phyloP scores from a whole-genome alignment of 2,329 filamentous ascomycete species.

The Diaporthe aspalathi region DNA sequence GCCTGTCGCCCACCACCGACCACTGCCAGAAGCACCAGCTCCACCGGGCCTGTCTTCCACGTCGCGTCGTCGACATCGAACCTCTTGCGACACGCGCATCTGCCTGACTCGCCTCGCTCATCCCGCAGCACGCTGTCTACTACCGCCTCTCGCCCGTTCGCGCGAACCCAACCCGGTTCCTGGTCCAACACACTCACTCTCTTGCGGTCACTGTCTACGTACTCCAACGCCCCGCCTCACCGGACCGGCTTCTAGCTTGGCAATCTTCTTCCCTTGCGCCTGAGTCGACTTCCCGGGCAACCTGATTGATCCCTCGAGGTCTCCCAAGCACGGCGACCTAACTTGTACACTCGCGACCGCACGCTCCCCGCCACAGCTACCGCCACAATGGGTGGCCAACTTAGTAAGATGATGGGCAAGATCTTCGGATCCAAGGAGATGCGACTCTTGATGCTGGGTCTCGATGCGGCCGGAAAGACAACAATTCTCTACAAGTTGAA shows the following conservation, averaged over 20 bases:
- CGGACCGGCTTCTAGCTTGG: not conserved
- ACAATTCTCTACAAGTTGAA: slow-evolving; percentile 99
- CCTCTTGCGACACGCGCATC: slow-evolving; percentile 7
- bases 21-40: not conserved
- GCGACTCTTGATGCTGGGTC: slow-evolving; percentile 96
- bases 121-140: not conserved
- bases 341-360: not conserved
- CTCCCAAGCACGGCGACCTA: not conserved
- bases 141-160: not conserved
- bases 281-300: not conserved
- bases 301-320: slow-evolving; percentile 7
- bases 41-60: not conserved
- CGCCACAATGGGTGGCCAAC: slow-evolving; percentile 85
- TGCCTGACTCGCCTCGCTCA: slow-evolving; percentile 5
- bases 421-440: slow-evolving; percentile 99
- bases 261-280: not conserved
- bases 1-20: no score
- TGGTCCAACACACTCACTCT: not conserved
- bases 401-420: slow-evolving; percentile 98
- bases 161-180: not conserved
- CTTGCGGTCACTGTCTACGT: not conserved
- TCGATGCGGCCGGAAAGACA: slow-evolving; percentile 98
- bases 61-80: not conserved
- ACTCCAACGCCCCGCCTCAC: not conserved
- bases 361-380: slow-evolving; percentile 15